These are phyloP conservation scores for Torrubiella hemipterigena DNA, from an alignment of 2,329 filamentous ascomycete genomes.

Conservation along the genomic window DNA sequence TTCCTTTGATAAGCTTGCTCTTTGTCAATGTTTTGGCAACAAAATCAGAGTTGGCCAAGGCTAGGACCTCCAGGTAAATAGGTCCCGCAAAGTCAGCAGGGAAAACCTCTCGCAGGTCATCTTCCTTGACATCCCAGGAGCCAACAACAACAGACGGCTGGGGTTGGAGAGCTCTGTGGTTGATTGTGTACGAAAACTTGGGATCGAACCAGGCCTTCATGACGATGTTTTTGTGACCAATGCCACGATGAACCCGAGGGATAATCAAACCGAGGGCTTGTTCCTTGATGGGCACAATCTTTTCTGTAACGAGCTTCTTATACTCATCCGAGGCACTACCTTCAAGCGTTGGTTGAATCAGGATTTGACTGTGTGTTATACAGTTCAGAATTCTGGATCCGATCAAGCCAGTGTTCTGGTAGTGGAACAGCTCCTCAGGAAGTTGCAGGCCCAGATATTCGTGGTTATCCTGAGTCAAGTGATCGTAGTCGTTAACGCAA, in stretches of 20 bases:
- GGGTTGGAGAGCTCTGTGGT: conserved; percentile 38
- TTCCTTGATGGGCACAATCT: conserved; percentile 63
- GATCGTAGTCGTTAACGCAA: conserved; percentile 58
- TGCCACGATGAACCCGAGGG: conserved; percentile 69
- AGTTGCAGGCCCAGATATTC: conserved; percentile 84
- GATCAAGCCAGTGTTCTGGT: conserved; percentile 73
- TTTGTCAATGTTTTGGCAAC: conserved; percentile 54
- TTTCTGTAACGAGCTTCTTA: conserved; percentile 61
- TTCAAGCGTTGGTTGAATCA: conserved; percentile 75
- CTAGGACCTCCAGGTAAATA: conserved; percentile 48
- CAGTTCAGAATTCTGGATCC: conserved; percentile 69
- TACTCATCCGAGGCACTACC: conserved; percentile 73
- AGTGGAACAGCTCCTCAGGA: conserved; percentile 82
- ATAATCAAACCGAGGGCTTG: conserved; percentile 69
- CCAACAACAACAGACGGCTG: conserved; percentile 33
- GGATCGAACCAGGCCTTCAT: conserved; percentile 78
- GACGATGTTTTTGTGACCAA: conserved; percentile 65
- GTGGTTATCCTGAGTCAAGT: conserved; percentile 71
- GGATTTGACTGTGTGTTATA: conserved; percentile 67
- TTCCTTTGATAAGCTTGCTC: conserved; percentile 46
- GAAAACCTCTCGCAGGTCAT: conserved; percentile 35
- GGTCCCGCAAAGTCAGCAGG: conserved; percentile 26
- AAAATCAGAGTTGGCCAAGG: conserved; percentile 59
- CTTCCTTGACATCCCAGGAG: conserved; percentile 64
- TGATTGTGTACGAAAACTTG: conserved; percentile 55